These are phyloP conservation scores for Epichloe gansuensis DNA, from an alignment of 2,329 filamentous ascomycete genomes.

Conservation along the genomic window DNA sequence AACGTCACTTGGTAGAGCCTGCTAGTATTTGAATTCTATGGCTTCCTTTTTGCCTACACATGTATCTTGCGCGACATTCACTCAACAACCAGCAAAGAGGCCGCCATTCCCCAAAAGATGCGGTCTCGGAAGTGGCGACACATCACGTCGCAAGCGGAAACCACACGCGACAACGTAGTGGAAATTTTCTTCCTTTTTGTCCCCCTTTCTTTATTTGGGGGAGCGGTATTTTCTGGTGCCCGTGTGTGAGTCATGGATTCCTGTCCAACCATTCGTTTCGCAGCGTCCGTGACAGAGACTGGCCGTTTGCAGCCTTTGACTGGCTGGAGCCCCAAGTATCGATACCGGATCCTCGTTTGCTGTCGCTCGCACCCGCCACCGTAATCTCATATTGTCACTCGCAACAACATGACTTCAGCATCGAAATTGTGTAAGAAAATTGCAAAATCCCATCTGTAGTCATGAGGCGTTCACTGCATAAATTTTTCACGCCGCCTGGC, in stretches of 20 bases:
- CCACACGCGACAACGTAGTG: constrained; percentile 6
- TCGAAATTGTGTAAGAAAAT: not conserved
- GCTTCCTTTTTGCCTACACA: too few relatives aligned
- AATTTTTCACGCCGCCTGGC: not conserved
- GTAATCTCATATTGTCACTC: not conserved
- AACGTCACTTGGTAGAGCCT: too few relatives aligned
- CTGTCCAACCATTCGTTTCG: constrained; percentile 13
- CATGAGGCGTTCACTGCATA: too few relatives aligned
- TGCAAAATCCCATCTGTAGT: not conserved
- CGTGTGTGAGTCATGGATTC: constrained; percentile 18
- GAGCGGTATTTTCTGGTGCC: constrained; percentile 2
- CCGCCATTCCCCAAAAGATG: not conserved
- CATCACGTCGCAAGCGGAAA: constrained; percentile 7
- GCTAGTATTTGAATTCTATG: too few relatives aligned
- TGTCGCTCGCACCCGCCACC: not conserved
- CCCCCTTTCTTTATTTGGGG: not conserved
- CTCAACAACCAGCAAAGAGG: too few relatives aligned
- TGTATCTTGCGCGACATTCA: too few relatives aligned
- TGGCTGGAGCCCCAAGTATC: constrained; percentile 18
- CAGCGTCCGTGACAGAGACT: constrained; percentile 15
- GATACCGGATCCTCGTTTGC: constrained; percentile 5
- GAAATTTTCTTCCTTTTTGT: constrained; percentile 8
- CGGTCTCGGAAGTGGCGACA: constrained; percentile 5
- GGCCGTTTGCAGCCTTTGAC: constrained; percentile 20
- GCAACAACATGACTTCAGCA: not conserved